A percentile compares a stretch with the other conserved stretches of the same genome.
Evolutionary conservation across 1,284 basidiomycete genomes (phyloP).

Genomic region (Sparassis latifolia): DNA sequence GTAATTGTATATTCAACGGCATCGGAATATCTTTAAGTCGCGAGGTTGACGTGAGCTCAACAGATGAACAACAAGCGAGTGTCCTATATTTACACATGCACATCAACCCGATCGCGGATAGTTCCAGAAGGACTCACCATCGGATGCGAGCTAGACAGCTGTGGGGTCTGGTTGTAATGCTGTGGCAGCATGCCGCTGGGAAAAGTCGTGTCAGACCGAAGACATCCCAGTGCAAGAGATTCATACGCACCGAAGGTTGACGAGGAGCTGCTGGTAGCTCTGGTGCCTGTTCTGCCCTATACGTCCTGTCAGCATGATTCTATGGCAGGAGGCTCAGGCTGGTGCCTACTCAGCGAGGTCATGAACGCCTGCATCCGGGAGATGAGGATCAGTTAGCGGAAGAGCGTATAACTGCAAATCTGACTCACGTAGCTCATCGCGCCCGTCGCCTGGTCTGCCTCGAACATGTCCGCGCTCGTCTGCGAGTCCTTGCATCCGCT

Average conservation of each 20-base stretch:
- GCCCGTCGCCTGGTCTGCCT: conserved; percentile 79
- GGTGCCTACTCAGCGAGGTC: conserved; percentile 45
- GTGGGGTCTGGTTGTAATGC: conserved; percentile 83
- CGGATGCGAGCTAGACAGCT: conserved; percentile 73
- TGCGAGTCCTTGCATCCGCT: conserved; percentile 92
- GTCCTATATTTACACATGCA: conserved; percentile 30
- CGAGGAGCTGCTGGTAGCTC: conserved; percentile 75
- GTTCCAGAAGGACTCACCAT: conserved; percentile 42
- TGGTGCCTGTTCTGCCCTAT: conserved; percentile 58
- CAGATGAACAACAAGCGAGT: conserved; percentile 51
- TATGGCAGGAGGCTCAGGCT: neutral
- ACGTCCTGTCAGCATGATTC: conserved; percentile 3
- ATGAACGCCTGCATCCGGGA: conserved; percentile 61
- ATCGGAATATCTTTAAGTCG: neutral
- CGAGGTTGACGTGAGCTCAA: conserved; percentile 11
- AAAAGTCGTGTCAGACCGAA: too few relatives aligned
- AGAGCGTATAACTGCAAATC: neutral
- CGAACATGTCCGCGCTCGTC: conserved; percentile 85
- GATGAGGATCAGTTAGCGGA: neutral
- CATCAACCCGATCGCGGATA: neutral
- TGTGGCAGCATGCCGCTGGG: conserved; percentile 37
- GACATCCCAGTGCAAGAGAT: too few relatives aligned
- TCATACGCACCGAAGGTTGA: conserved; percentile 34
- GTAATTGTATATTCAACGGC: neutral
- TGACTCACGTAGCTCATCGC: conserved; percentile 73